Evolutionary conservation across 1,139 yeast species (phyloP), one percentile per base, ranked within the genome.

Genomic region (Yamadazyma blattariae): DNA sequence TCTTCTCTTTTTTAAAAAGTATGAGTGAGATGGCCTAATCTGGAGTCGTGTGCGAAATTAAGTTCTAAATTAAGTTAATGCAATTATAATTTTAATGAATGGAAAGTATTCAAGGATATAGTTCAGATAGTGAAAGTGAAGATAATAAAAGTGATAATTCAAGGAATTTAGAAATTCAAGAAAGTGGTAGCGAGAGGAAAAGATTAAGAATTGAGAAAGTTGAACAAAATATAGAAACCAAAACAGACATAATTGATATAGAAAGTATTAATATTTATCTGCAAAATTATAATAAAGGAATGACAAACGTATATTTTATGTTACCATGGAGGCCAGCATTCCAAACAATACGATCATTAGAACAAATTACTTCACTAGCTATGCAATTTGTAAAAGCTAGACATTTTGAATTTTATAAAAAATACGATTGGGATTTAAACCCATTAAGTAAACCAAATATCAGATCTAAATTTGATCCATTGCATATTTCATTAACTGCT

Each of bases 311-410:
- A 2, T 47, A 32, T 27, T 8, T 42, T 7, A 34, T 30, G 19
- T 31, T 46, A 2, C 44, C 48, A 2, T 45, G 47, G 48, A 43
- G 27, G 27, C 50, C 50, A 2, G 19, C 36, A 1, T 24, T 25
- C 16, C 9, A 32, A 2, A 29, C 36, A 1, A 7, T 34, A 8
- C 15, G 31, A 8, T 25, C 23, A 11, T 14, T 47, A 2, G 35
- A 40, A n/a, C 20, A 13, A 1, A 16, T 33, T 13, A 19, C 46
- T 14, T 25, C 16, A n/a, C 10, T 15, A 7, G 41, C 36, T 13
- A 13, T 40, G n/a, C 21, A 29, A n/a, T 28, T 28, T 24, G 4
- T 46, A 15, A 33, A 40, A 25, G 17, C 23, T 6, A 29, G 36
- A 5, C 35, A 44, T 15, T 9, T 24, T 15, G 27, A 30, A 4